Conservation (phyloP, 257 asterid species). For the Eucommia ulmoides region DNA sequence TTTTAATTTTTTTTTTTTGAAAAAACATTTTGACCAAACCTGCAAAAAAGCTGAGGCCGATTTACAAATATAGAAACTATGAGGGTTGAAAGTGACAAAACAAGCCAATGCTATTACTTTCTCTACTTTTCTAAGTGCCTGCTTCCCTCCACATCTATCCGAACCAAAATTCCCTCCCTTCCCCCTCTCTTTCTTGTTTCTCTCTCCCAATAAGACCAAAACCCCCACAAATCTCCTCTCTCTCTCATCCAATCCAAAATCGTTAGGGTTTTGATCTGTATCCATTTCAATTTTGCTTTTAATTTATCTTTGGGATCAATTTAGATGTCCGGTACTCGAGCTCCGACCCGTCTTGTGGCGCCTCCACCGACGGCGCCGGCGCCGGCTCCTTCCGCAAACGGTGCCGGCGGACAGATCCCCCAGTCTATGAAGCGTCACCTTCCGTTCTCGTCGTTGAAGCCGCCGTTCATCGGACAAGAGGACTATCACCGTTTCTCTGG, state of each 20-base stretch:
- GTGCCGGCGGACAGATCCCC: conserved; percentile 22
- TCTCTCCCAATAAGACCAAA: conserved; percentile 2
- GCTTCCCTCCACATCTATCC: conserved; percentile 91
- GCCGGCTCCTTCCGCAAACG: conserved; percentile 26
- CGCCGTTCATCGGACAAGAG: conserved; percentile 52
- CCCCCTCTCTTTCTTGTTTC: conserved; percentile 45
- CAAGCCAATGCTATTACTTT: not conserved
- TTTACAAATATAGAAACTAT: too few relatives aligned
- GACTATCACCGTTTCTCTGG: conserved; percentile 70
- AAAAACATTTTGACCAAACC: too few relatives aligned
- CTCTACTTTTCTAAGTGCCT: conserved; percentile 14
- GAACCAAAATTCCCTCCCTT: conserved; percentile 96
- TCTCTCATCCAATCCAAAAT: not conserved
- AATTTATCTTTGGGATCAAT: not conserved
- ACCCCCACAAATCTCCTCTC: conserved; percentile 8
- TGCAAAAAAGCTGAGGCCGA: too few relatives aligned
- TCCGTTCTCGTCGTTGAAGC: conserved; percentile 71
- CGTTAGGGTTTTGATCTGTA: conserved; percentile 7
- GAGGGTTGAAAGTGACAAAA: not conserved
- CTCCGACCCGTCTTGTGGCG: conserved; percentile 15
- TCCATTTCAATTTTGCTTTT: conserved; percentile 1
- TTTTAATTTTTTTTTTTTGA: too few relatives aligned
- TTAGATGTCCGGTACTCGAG: conserved; percentile 39
- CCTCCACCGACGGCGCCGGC: conserved; percentile 28
- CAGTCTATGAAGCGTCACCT: conserved; percentile 56